These are phyloP conservation scores for Nemania bipapillata DNA, from an alignment of 2,329 filamentous ascomycete genomes.

Conservation along the genomic window DNA sequence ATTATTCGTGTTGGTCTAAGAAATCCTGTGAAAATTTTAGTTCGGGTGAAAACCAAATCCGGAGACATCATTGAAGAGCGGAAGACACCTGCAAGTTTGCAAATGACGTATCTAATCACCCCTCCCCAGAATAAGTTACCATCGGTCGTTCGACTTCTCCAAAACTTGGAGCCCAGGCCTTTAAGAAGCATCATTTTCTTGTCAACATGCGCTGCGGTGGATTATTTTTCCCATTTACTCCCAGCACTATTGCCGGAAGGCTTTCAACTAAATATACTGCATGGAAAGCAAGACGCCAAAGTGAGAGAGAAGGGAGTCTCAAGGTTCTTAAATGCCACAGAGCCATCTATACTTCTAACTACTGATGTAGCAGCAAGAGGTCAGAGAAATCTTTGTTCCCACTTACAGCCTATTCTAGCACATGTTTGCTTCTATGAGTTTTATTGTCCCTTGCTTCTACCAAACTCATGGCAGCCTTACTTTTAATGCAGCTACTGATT, in stretches of 20 bases:
- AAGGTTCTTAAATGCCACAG: slow-evolving; percentile 78
- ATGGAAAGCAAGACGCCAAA: slow-evolving; percentile 90
- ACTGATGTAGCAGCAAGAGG: slow-evolving; percentile 90
- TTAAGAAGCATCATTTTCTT: slow-evolving; percentile 91
- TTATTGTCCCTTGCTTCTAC: background rate
- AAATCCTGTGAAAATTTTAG: slow-evolving; percentile 93
- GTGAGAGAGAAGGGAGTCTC: slow-evolving; percentile 89
- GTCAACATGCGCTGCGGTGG: slow-evolving; percentile 92
- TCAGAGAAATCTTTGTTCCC: slow-evolving; percentile 7
- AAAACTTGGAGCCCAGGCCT: slow-evolving; percentile 75
- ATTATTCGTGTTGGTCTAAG: slow-evolving; percentile 86
- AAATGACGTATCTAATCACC: slow-evolving; percentile 84
- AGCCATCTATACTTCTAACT: slow-evolving; percentile 84
- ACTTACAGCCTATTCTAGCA: background rate
- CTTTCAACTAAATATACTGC: slow-evolving; percentile 80
- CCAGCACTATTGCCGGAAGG: slow-evolving; percentile 74
- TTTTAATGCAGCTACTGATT: slow-evolving; percentile 15
- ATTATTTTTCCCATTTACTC: slow-evolving; percentile 88
- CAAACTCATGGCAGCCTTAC: background rate
- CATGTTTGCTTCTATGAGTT: background rate
- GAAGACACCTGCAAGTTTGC: slow-evolving; percentile 88
- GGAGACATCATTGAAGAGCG: slow-evolving; percentile 79
- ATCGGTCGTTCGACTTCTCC: slow-evolving; percentile 75
- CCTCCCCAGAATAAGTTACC: slow-evolving; percentile 84
- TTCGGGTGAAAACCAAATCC: slow-evolving; percentile 83